These are phyloP conservation scores for Platismatia glauca DNA, from an alignment of 495 filamentous ascomycete species.

Conservation along the genomic window DNA sequence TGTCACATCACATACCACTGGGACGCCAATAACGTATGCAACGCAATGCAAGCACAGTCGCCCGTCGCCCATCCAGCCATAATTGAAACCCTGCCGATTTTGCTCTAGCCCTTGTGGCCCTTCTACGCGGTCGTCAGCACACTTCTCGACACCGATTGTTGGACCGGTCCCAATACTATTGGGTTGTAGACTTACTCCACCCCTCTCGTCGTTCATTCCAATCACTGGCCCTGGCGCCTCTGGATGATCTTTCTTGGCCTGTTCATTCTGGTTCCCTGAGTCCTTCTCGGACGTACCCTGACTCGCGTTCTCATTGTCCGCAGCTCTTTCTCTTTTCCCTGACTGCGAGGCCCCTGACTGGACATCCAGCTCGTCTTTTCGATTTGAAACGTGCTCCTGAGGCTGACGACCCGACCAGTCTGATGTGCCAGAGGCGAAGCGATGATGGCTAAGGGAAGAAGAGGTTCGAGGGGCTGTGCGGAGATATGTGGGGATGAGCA, in stretches of 20 bases:
- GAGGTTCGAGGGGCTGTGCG: slow-evolving; percentile 11
- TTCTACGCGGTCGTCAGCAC: not conserved
- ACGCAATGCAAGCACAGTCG: not conserved
- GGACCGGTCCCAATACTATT: not conserved
- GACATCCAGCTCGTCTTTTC: slow-evolving; percentile 36
- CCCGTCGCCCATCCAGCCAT: not conserved
- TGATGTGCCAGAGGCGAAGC: slow-evolving; percentile 11
- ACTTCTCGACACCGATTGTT: not conserved
- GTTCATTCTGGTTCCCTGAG: slow-evolving; percentile 34
- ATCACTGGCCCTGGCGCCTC: slow-evolving; percentile 56
- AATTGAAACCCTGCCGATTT: not conserved
- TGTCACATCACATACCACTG: not conserved
- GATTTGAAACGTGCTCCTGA: slow-evolving; percentile 32
- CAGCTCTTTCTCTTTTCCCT: slow-evolving; percentile 35
- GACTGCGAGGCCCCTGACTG: slow-evolving; percentile 30
- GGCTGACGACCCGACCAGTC: slow-evolving; percentile 32
- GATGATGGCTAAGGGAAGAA: slow-evolving; percentile 1
- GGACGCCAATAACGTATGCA: not conserved
- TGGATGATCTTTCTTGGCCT: slow-evolving; percentile 55
- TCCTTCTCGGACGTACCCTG: slow-evolving; percentile 39
- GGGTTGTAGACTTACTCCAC: slow-evolving; percentile 31
- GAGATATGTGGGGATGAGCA: slow-evolving; percentile 8
- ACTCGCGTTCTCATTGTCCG: slow-evolving; percentile 33
- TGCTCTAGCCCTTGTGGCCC: not conserved
- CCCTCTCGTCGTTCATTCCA: slow-evolving; percentile 65